Evolutionary conservation across 1,139 yeast species (phyloP).

Genomic region (Hemisphaericaspora xylofermentans): DNA sequence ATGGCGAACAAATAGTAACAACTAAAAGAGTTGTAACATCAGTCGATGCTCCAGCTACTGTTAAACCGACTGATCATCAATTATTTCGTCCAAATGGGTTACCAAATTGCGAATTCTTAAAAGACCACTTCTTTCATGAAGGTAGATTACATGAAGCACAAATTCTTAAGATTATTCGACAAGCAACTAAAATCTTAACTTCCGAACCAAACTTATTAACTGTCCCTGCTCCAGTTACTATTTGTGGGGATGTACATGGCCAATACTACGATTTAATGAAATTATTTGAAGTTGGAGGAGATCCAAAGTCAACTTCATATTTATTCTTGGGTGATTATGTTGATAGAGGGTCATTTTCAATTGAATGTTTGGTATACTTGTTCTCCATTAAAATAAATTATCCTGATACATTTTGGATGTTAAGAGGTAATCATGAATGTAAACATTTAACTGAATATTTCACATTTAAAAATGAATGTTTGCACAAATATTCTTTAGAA

Average conservation of each 20-base stretch:
- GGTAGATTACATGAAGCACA: slow-evolving; percentile 78
- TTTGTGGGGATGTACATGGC: slow-evolving; percentile 97
- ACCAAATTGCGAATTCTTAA: slow-evolving; percentile 72
- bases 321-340: slow-evolving; percentile 94
- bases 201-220: slow-evolving; percentile 76
- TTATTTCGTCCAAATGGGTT: slow-evolving; percentile 62
- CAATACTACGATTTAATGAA: slow-evolving; percentile 90
- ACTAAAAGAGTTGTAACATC: slow-evolving; percentile 62
- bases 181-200: slow-evolving; percentile 67
- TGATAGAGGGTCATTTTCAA: slow-evolving; percentile 90
- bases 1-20: slow-evolving; percentile 67
- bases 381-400: slow-evolving; percentile 80
- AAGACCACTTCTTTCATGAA: slow-evolving; percentile 73
- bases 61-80: slow-evolving; percentile 65
- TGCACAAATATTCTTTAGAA: slow-evolving; percentile 70
- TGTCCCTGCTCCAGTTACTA: slow-evolving; percentile 92
- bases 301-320: slow-evolving; percentile 74
- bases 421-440: slow-evolving; percentile 96
- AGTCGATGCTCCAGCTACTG: slow-evolving; percentile 69
- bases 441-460: slow-evolving; percentile 91
- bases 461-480: slow-evolving; percentile 88
- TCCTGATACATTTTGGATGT: slow-evolving; percentile 75
- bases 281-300: slow-evolving; percentile 92
- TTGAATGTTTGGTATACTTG: slow-evolving; percentile 80
- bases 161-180: slow-evolving; percentile 62